Percentiles rank a stretch among this genome's conserved stretches.
These are phyloP conservation scores for Fennellomyces sp. DNA, from an alignment of 371 early-diverging fungal genomes.

Conservation along the genomic window DNA sequence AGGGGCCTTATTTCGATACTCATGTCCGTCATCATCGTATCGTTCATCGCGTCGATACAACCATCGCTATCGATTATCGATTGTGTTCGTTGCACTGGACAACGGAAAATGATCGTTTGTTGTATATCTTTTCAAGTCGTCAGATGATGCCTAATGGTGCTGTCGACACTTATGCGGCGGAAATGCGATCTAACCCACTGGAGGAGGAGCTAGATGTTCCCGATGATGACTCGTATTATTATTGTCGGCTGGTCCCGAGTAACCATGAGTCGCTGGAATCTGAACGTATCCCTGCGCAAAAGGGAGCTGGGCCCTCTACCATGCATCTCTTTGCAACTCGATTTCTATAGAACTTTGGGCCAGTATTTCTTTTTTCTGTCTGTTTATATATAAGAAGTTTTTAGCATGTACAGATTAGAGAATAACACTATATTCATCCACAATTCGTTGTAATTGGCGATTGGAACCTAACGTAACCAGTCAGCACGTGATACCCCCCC, in stretches of 20 bases:
- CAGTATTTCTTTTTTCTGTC: neutral
- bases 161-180: neutral
- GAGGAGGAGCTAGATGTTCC: neutral
- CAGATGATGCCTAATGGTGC: neutral
- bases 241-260: conserved; percentile 8
- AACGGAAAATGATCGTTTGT: conserved; percentile 65
- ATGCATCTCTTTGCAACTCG: neutral
- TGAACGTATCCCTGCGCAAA: neutral
- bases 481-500: too few relatives aligned
- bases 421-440: conserved; percentile 36
- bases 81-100: conserved; percentile 82
- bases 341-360: neutral
- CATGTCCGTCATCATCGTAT: conserved; percentile 62
- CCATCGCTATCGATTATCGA: conserved; percentile 69
- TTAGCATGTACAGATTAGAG: neutral
- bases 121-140: conserved; percentile 25
- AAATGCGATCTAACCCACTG: neutral
- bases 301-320: neutral
- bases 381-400: neutral
- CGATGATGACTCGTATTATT: neutral
- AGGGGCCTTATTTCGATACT: conserved; percentile 82
- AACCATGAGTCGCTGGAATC: neutral
- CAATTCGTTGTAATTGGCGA: conserved; percentile 46
- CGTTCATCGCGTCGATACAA: conserved; percentile 52
- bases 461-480: conserved; percentile 49